Evolutionary conservation across 345 rosid species (phyloP), one percentile per base, ranked within the genome.

Genomic region (Populus deltoides): DNA sequence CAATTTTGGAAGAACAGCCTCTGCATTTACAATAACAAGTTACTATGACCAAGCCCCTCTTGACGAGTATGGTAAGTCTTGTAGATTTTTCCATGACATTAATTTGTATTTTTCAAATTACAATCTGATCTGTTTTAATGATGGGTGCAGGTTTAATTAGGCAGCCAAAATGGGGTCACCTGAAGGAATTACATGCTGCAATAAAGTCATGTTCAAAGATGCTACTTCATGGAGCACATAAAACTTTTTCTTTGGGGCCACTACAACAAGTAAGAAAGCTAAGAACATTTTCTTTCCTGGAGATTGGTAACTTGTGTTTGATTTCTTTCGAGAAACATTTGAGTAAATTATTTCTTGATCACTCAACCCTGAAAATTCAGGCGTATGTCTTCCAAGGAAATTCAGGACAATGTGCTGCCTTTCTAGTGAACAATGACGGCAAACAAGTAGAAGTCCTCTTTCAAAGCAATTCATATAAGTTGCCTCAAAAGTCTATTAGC

Each of bases 121-220:
- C 45, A 25, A 27, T 6, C 5, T 69, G 10, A 72, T 57, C 61
- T 69, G 51, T 51, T 12, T 41, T 41, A 38, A 49, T 18, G 81
- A 63, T 66, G 29, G 53, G 11, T 83, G 13, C 70, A 93, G 96
- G 97, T 65, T 63, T 91, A 70, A 80, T 85, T 57, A 86, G 96
- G 83, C 89, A 90, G 79, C 96, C 97, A 9, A 90, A 90, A 80
- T 93, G 89, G 90, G 94, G 94, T 53, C 97, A 91, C 88, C 92
- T 93, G 24, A 85, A 86, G 81, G 93, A 90, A 66, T 80, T 91
- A 66, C 96, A 91, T 84, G 83, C 86, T 7, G 85, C 93, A 67
- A 84, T 91, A 55, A 93, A 91, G 79, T 72, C 85, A 74, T 86
- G 92, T 85, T 83, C 85, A 67, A 78, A 76, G 72, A 81, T 93